Conservation (phyloP, 805 yeast species). For the Metschnikowia drakensbergensis region DNA sequence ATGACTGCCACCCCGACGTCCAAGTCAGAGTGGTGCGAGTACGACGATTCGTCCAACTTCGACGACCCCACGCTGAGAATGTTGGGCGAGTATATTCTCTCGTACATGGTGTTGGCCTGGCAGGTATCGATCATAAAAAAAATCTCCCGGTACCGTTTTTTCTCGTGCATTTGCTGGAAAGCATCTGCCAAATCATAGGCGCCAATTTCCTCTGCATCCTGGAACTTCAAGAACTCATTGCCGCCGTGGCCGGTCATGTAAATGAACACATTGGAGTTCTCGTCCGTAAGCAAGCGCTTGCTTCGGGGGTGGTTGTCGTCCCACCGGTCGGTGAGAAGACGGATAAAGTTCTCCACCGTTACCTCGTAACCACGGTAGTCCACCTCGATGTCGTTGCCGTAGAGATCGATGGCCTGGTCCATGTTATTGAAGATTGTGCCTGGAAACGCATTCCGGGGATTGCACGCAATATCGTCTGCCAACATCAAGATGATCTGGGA, state of each 20-base stretch:
- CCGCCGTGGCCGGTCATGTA: constrained; percentile 99
- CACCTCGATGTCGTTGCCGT: constrained; percentile 92
- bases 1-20: constrained; percentile 98
- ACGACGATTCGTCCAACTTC: constrained; percentile 80
- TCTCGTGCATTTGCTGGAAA: constrained; percentile 94
- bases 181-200: constrained; percentile 96
- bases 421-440: constrained; percentile 94
- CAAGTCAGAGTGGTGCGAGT: constrained; percentile 92
- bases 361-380: constrained; percentile 98
- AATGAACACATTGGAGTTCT: constrained; percentile 86
- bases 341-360: constrained; percentile 93
- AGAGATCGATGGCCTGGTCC: constrained; percentile 86
- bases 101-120: constrained; percentile 97
- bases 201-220: constrained; percentile 96
- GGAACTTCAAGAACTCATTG: constrained; percentile 92
- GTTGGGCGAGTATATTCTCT: constrained; percentile 87
- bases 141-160: constrained; percentile 90
- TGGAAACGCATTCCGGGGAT: constrained; percentile 92
- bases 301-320: constrained; percentile 90
- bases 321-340: constrained; percentile 93
- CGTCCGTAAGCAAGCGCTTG: constrained; percentile 87
- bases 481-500: constrained; percentile 95
- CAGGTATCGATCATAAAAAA: constrained; percentile 98
- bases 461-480: constrained; percentile 96
- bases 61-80: constrained; percentile 91